Evolutionary conservation across 2,329 filamentous ascomycete genomes (phyloP).

Genomic region (Didymella arachidicola): DNA sequence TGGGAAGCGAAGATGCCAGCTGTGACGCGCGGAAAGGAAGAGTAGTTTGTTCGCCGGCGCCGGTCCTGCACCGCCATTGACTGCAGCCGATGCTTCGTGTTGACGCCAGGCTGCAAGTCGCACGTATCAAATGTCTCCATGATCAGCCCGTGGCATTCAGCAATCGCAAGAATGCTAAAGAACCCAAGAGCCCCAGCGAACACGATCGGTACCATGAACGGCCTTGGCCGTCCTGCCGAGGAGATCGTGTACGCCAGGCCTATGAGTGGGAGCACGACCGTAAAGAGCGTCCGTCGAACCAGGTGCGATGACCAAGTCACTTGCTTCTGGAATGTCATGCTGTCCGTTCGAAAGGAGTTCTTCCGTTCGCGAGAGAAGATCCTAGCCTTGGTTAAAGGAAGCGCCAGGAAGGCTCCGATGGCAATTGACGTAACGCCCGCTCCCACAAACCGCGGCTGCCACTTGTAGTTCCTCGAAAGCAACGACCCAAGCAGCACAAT

Average conservation of each 20-base stretch:
- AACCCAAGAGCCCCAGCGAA: conserved; percentile 74
- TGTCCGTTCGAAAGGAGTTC: conserved; percentile 66
- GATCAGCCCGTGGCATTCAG: conserved; percentile 77
- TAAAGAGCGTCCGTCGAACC: conserved; percentile 72
- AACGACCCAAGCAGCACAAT: conserved; percentile 75
- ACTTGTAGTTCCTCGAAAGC: conserved; percentile 72
- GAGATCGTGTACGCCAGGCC: conserved; percentile 73
- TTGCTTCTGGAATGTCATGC: conserved; percentile 70
- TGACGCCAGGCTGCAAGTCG: conserved; percentile 77
- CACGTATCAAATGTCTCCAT: conserved; percentile 87
- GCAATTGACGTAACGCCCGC: conserved; percentile 71
- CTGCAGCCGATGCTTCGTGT: conserved; percentile 57
- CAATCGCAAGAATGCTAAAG: conserved; percentile 74
- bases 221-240: conserved; percentile 66
- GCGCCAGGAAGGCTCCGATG: conserved; percentile 72
- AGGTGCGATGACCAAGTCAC: conserved; percentile 77
- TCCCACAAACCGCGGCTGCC: conserved; percentile 70
- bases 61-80: conserved; percentile 55
- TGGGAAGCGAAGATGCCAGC: conserved; percentile 77
- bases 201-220: conserved; percentile 69
- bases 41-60: conserved; percentile 71
- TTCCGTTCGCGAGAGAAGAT: conserved; percentile 71
- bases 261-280: conserved; percentile 70
- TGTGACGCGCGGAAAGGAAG: conserved; percentile 75
- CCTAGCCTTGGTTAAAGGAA: conserved; percentile 77